Evolutionary conservation across 2,329 filamentous ascomycete genomes (phyloP), one percentile per base, ranked within the genome.

Genomic region (Sarocladium oryzae): DNA sequence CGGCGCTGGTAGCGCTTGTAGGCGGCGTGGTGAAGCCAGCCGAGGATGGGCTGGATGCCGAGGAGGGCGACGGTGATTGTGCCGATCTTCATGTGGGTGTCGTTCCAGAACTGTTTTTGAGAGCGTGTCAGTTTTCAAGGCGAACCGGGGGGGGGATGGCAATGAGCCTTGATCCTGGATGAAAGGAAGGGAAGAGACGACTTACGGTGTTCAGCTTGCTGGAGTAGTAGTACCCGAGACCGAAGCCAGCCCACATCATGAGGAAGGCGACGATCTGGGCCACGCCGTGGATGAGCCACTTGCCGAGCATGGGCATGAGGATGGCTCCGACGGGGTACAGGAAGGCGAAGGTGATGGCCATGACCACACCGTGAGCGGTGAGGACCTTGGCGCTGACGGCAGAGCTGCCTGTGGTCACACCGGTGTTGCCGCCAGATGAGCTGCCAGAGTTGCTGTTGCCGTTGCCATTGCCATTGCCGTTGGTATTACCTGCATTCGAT

Each of bases 261-360:
- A 78, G 53, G 60, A 82, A 78, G 38, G 72, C 69, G 13, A 82
- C 51, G 2, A 70, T 57, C 63, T 86, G 83, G 65, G 78, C 75
- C 9, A 65, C 65, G 6, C 72, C 78, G 58, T 86, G 83, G n/a
- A 81, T 56, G 50, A 74, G 61, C 76, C 76, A 84, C 43, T 71
- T 77, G 40, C 77, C 75, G 6, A 82, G 55, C 3, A 84, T 55
- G 2, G 81, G 78, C 75, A 85, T 84, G 36, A 83, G 61, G 3
- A 81, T 66, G 8, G 82, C 73, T 4, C 81, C 83, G 2, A 84
- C 56, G 1, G 83, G 83, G 56, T 82, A 85, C 20, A 82, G 65
- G 11, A 78, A 58, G 3, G 78, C 72, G 56, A 84, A 81, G 16
- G 78, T 75, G 41, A 84, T 60, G 23, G 75, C 73, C 80, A 85